Evolutionary conservation across 495 filamentous ascomycete species (phyloP).

Genomic region (Daldinia childiae): DNA sequence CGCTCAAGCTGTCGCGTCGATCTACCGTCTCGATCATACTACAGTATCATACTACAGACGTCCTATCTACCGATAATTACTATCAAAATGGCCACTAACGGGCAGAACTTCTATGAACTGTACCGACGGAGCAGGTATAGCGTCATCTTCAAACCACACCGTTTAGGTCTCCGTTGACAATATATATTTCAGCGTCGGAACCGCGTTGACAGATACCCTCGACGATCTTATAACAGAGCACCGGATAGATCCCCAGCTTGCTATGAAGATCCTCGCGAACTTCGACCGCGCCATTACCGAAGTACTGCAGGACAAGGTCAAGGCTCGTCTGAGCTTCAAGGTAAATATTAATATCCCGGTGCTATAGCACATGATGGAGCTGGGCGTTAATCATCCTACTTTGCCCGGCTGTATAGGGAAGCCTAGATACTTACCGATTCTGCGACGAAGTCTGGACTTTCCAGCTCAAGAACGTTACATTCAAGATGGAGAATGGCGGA

Average conservation of each 20-base stretch:
- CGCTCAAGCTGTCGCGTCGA: background rate
- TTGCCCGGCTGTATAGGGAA: conserved; percentile 68
- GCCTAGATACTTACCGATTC: conserved; percentile 98
- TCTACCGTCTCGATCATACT: background rate
- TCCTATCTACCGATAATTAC: background rate
- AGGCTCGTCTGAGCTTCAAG: conserved; percentile 93
- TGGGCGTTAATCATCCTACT: conserved; percentile 7
- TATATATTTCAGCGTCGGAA: conserved; percentile 73
- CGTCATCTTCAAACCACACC: conserved; percentile 35
- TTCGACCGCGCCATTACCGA: conserved; percentile 92
- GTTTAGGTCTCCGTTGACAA: conserved; percentile 31
- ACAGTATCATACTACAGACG: background rate
- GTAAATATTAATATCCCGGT: conserved; percentile 57
- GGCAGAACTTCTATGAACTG: conserved; percentile 85
- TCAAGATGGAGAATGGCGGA: conserved; percentile 89
- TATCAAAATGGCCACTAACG: conserved; percentile 43
- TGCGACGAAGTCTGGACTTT: conserved; percentile 99
- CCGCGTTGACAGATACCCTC: conserved; percentile 92
- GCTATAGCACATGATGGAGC: background rate
- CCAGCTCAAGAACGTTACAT: conserved; percentile 95
- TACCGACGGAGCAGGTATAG: conserved; percentile 95
- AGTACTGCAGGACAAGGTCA: conserved; percentile 88
- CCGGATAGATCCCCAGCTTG: conserved; percentile 95
- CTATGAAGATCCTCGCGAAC: conserved; percentile 95
- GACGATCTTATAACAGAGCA: conserved; percentile 93